Base-by-base conservation (phyloP, 495 filamentous ascomycete genomes). In the Tuber calosporum region DNA sequence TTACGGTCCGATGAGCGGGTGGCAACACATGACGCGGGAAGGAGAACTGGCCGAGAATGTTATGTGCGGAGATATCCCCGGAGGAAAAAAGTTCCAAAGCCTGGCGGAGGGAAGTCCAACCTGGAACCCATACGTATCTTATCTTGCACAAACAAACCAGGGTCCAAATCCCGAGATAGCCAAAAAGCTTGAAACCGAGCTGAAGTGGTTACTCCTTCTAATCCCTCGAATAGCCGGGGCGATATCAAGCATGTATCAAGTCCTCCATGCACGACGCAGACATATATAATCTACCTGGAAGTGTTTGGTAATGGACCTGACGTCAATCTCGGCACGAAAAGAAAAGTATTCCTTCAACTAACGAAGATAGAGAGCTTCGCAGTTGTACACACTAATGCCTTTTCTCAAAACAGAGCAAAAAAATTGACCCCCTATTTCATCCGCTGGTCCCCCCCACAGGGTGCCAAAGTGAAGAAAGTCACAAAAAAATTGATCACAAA, bases 321-420 rank as follows among this genome's bases (percentile, higher is more conserved):
- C 75, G 82, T 85, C 84, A 82, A 82, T 99, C 89, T 97, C 86
- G 95, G 95, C 95, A 99, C 92, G 93, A 90, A 83, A 86, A 85
- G 86, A 86, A 90, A 85, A 85, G 82, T 84, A 91, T 94, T 95
- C 95, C 98, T 98, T 94, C 97, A 92, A 77, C 72, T 77, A 71
- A 41, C 79, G 72, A 74, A 80, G 79, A 80, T 81, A 66, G 75
- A 77, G 82, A 84, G 87, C 87, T 86, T 87, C 88, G 88, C 86
- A 88, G 93, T 93, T 97, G 95, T 99, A 99, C 95, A 99, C 95
- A 99, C 93, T 92, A 90, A 97, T 99, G 95, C 95, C 95, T 82
- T 86, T 72, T 34, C 62, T 67, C 39, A 34, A 30, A 53, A 30
- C n/a, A 68, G 66, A 68, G 66, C n/a, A 53, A 26, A n/a, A n/a